Evolutionary conservation across 2,329 filamentous ascomycete genomes (phyloP), one percentile per base, ranked within the genome.

Genomic region (Botrytis elliptica): DNA sequence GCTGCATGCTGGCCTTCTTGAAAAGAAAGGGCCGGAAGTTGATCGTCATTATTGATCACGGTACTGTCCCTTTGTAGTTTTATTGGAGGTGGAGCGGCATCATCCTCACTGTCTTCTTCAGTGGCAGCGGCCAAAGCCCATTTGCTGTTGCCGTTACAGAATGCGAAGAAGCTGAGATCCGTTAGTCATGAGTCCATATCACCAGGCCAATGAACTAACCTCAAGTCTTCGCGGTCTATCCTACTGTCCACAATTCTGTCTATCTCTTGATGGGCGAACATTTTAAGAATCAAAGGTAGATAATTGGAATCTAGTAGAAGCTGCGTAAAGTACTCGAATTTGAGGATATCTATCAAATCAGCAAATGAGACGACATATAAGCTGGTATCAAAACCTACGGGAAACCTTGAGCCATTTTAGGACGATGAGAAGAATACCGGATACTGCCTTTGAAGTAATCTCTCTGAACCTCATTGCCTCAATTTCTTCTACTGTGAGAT

Each of bases 381-480:
- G n/a, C 42, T 29, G 40, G n/a, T 40, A 42, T 29, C 14, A 60
- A 25, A 16, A 72, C 93, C 85, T 85, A 97, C 94, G 96, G 74
- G 94, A 98, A 71, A 97, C 86, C 82, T 97, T 97, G 79, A 98
- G 92, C 96, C 96, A 99, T 83, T 98, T 99, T 75, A 98, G 82
- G 63, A 98, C 83, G n/a, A 97, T 85, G 42, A 99, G 85, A 42
- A 99, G 84, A 72, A 94, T 92, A 1, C 93, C 95, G n/a, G 94
- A 96, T 36, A 97, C 91, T 0, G 95, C 95, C 83, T 98, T 98
- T 40, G 92, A 90, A 20, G 92, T 92, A 70, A 99, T 95, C 82
- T 99, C 96, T 73, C 95, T 89, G 25, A 90, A 91, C 68, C 97
- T 88, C 72, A 93, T 88, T 59, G 91, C 90, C 81, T 98, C 95